phyloP scores from a whole-genome alignment of 2,329 filamentous ascomycete species.

The Fusarium beomiforme region DNA sequence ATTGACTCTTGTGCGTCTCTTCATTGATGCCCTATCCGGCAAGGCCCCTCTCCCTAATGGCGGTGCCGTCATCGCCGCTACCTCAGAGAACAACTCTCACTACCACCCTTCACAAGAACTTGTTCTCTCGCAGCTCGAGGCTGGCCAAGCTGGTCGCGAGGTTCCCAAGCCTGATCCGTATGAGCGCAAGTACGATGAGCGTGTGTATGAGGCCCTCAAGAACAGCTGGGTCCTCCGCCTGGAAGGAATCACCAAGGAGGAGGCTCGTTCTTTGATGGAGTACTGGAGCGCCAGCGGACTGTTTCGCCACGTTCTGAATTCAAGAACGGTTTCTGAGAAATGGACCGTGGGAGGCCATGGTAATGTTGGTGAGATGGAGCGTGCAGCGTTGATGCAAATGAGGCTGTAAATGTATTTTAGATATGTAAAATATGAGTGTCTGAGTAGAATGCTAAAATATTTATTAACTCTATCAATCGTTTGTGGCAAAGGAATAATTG shows the following conservation, averaged over 20 bases:
- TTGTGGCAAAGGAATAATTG: neutral
- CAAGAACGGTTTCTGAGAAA: slow-evolving; percentile 78
- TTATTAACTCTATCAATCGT: slow-evolving; percentile 11
- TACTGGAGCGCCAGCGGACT: slow-evolving; percentile 92
- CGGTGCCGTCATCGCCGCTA: slow-evolving; percentile 80
- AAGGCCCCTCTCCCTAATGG: slow-evolving; percentile 71
- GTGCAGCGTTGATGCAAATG: slow-evolving; percentile 63
- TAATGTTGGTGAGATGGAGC: slow-evolving; percentile 86
- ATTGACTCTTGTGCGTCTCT: slow-evolving; percentile 78
- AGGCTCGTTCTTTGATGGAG: slow-evolving; percentile 85
- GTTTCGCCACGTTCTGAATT: slow-evolving; percentile 74
- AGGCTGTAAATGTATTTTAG: slow-evolving; percentile 52
- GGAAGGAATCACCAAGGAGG: slow-evolving; percentile 75
- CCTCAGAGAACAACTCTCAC: slow-evolving; percentile 76
- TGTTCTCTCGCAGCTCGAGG: slow-evolving; percentile 67
- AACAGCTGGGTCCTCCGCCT: slow-evolving; percentile 66
- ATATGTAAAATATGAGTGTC: slow-evolving; percentile 44
- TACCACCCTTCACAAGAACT: slow-evolving; percentile 73
- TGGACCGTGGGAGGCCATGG: slow-evolving; percentile 86
- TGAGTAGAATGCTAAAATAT: slow-evolving; percentile 30
- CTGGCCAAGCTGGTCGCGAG: slow-evolving; percentile 51
- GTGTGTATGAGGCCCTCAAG: slow-evolving; percentile 63
- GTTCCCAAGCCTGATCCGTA: slow-evolving; percentile 62
- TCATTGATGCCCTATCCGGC: slow-evolving; percentile 77
- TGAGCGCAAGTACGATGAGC: slow-evolving; percentile 65